Evolutionary conservation across 306 rosid genomes (phyloP).

Genomic region (Corylus avellana): DNA sequence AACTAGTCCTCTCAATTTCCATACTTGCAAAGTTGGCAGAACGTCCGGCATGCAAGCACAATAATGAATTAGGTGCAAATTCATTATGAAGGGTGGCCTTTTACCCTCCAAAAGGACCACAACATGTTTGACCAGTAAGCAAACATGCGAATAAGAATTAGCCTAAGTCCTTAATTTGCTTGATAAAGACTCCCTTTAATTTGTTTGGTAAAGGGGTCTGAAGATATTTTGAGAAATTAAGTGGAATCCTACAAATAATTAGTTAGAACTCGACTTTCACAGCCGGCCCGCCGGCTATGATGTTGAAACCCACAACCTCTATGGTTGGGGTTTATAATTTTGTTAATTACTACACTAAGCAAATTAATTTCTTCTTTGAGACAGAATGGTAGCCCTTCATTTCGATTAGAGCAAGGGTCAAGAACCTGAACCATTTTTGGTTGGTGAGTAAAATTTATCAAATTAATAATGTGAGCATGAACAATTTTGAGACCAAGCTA

Average conservation of each 20-base stretch:
- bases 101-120: slow-evolving; percentile 9
- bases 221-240: not conserved
- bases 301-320: not conserved
- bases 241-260: not conserved
- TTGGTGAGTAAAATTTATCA: not conserved
- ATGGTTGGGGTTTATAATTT: not conserved
- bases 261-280: not conserved
- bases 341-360: not conserved
- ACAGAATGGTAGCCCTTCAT: not conserved
- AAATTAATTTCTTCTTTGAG: too few relatives aligned
- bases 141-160: not conserved
- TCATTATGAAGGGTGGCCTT: slow-evolving; percentile 13
- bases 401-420: not conserved
- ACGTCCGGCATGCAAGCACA: not conserved
- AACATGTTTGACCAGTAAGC: slow-evolving; percentile 4
- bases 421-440: not conserved
- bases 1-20: too few relatives aligned
- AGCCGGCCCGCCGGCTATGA: not conserved
- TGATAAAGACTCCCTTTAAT: not conserved
- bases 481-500: too few relatives aligned
- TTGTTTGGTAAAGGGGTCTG: not conserved
- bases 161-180: slow-evolving; percentile 7
- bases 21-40: not conserved
- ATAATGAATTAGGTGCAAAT: slow-evolving; percentile 5
- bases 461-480: not conserved